Conservation (phyloP, 768 basidiomycete species). For the Boletus pseudopeckii region DNA sequence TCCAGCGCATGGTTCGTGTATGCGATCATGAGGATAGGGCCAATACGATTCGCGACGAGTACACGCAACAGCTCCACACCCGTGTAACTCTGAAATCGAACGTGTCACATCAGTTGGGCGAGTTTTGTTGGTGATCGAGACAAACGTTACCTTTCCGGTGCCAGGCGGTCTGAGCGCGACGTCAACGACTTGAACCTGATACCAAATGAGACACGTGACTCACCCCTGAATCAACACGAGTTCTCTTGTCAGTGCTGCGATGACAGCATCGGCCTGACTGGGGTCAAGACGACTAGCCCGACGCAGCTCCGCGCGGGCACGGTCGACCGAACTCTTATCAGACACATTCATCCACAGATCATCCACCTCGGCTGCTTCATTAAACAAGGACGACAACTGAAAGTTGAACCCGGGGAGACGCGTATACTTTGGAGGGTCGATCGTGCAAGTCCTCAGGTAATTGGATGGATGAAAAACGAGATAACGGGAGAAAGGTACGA, state of each 20-base stretch:
- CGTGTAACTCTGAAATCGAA: slow-evolving; percentile 50
- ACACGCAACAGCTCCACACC: slow-evolving; percentile 68
- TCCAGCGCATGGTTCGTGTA: slow-evolving; percentile 83
- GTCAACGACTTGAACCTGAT: not conserved
- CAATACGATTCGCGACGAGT: slow-evolving; percentile 49
- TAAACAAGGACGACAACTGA: slow-evolving; percentile 54
- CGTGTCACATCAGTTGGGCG: not conserved
- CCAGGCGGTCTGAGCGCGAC: slow-evolving; percentile 58
- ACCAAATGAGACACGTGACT: slow-evolving; percentile 2
- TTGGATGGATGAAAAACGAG: slow-evolving; percentile 44
- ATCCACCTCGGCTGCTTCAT: slow-evolving; percentile 35
- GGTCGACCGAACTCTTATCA: slow-evolving; percentile 42
- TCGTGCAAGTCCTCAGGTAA: slow-evolving; percentile 31
- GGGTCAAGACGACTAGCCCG: slow-evolving; percentile 56
- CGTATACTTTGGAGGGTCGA: slow-evolving; percentile 57
- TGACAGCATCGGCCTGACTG: slow-evolving; percentile 67
- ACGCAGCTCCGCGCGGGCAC: slow-evolving; percentile 46
- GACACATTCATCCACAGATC: slow-evolving; percentile 41
- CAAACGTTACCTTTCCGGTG: slow-evolving; percentile 59
- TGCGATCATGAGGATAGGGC: slow-evolving; percentile 55
- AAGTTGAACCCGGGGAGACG: slow-evolving; percentile 52
- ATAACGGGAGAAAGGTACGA: slow-evolving; percentile 52
- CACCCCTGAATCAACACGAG: slow-evolving; percentile 73
- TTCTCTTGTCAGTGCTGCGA: slow-evolving; percentile 58
- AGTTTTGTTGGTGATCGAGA: not conserved